Base-by-base conservation (phyloP, 2,329 filamentous ascomycete genomes). In the Bipolaris sorokiniana region DNA sequence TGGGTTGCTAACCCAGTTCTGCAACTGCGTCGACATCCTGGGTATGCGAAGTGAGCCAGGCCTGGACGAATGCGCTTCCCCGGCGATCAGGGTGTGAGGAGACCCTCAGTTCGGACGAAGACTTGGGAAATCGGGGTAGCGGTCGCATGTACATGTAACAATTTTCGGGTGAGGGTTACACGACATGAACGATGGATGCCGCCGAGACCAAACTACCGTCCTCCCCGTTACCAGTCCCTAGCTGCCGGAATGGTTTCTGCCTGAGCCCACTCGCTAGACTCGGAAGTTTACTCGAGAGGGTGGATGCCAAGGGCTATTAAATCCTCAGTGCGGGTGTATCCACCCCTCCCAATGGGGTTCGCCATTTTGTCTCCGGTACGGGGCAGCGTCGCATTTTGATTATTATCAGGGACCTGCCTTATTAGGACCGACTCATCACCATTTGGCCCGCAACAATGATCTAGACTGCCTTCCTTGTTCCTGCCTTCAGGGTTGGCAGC, bases 1-100 rank as follows among this genome's bases (percentile, higher is more conserved):
- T 26, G 53, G 53, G 33, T 55, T 34, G 10, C 53, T 55, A 3
- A 28, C 28, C 47, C 48, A 55, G 33, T 46, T 55, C 16, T 51
- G 31, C 10, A 55, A 33, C 22, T 55, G 48, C 22, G 31, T 18
- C 11, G 52, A 51, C 52, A 55, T 55, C 11, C 26, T 46, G 28
- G 16, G 31, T 23, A 20, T 22, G 38, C 38, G 2, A 4, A 16
- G 38, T 23, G 38, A 41, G 20, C 38, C 10, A 20, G 38, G 20
- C n/a, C 28, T 18, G 23, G 13, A 38, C 23, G 38, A 42, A 20
- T 33, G 40, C 41, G 34, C 13, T 51, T 18, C 23, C 16, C 40
- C 40, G 33, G 40, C 31, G 23, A n/a, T 33, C 38, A 22, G 40
- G 23, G 13, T 23, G n/a, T 44, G 16, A 37, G 16, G 26, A 20